phyloP scores from a whole-genome alignment of 2,329 filamentous ascomycete genomes.

The Mariannaea sp. region DNA sequence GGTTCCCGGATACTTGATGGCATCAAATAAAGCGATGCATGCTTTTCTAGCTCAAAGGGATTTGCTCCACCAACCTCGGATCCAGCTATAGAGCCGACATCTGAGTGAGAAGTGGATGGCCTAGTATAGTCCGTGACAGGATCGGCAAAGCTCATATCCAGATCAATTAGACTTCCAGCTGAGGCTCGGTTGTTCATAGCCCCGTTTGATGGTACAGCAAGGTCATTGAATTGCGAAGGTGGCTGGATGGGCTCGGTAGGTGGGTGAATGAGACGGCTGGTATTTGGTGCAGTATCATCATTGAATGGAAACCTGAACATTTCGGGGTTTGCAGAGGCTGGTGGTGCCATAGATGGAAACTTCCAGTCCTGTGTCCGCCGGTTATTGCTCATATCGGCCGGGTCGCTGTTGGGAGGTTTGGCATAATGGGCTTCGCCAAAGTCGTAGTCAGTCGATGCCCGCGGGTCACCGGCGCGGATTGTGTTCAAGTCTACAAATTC shows the following conservation, averaged over 20 bases:
- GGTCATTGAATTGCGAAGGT: conserved; percentile 49
- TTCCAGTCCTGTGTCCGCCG: conserved; percentile 62
- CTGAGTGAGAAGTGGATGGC: conserved; percentile 65
- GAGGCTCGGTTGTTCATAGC: conserved; percentile 49
- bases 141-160: conserved; percentile 60
- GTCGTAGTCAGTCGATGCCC: conserved; percentile 55
- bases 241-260: conserved; percentile 56
- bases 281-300: conserved; percentile 40
- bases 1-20: conserved; percentile 54
- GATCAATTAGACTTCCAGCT: conserved; percentile 55
- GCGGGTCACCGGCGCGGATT: conserved; percentile 56
- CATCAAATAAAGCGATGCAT: conserved; percentile 59
- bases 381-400: conserved; percentile 58
- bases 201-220: conserved; percentile 43
- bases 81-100: conserved; percentile 59
- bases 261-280: conserved; percentile 54
- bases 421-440: conserved; percentile 51
- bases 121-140: conserved; percentile 55
- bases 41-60: conserved; percentile 68
- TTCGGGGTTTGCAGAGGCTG: conserved; percentile 59
- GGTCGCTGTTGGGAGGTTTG: conserved; percentile 61
- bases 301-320: conserved; percentile 56
- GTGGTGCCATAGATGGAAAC: conserved; percentile 57
- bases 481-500: conserved; percentile 66
- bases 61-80: conserved; percentile 60